phyloP scores from a whole-genome alignment of 2,329 filamentous ascomycete genomes.

The Ciborinia camelliae region DNA sequence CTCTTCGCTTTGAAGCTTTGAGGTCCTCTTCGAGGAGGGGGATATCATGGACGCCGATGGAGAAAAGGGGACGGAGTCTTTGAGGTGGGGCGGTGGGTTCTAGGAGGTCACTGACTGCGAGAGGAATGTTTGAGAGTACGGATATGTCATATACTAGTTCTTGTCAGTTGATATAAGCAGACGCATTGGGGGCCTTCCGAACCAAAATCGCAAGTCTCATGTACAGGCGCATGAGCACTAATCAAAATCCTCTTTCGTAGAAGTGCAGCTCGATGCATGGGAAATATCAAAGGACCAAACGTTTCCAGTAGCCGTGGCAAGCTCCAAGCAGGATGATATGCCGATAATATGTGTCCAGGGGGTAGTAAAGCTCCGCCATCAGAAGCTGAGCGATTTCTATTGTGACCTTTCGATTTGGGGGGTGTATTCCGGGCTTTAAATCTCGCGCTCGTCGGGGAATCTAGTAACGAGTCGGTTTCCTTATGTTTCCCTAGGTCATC shows the following conservation, averaged over 20 bases:
- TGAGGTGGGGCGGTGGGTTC: slow-evolving; percentile 58
- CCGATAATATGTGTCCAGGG: slow-evolving; percentile 64
- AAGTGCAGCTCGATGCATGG: slow-evolving; percentile 82
- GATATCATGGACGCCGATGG: slow-evolving; percentile 90
- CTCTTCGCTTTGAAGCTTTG: slow-evolving; percentile 43
- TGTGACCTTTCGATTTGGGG: slow-evolving; percentile 43
- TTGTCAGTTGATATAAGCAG: slow-evolving; percentile 16
- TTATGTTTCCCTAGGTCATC: slow-evolving; percentile 24
- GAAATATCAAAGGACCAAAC: slow-evolving; percentile 90
- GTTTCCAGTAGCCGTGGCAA: slow-evolving; percentile 72
- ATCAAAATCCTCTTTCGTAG: slow-evolving; percentile 85
- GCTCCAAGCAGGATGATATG: slow-evolving; percentile 83
- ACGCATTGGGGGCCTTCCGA: slow-evolving; percentile 29
- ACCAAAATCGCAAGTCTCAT: slow-evolving; percentile 87
- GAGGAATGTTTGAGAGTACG: slow-evolving; percentile 84
- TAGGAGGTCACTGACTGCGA: slow-evolving; percentile 67
- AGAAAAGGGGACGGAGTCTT: slow-evolving; percentile 81
- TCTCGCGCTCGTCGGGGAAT: slow-evolving; percentile 43
- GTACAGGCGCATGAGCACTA: slow-evolving; percentile 80
- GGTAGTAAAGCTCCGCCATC: slow-evolving; percentile 58
- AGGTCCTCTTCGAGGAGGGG: slow-evolving; percentile 65
- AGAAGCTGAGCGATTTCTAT: slow-evolving; percentile 57
- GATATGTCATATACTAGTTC: slow-evolving; percentile 85
- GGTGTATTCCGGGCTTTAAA: slow-evolving; percentile 41
- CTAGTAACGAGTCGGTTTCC: slow-evolving; percentile 33